Base-by-base conservation (phyloP, 108 stramenopile species). In the Thalassiosira profunda region DNA sequence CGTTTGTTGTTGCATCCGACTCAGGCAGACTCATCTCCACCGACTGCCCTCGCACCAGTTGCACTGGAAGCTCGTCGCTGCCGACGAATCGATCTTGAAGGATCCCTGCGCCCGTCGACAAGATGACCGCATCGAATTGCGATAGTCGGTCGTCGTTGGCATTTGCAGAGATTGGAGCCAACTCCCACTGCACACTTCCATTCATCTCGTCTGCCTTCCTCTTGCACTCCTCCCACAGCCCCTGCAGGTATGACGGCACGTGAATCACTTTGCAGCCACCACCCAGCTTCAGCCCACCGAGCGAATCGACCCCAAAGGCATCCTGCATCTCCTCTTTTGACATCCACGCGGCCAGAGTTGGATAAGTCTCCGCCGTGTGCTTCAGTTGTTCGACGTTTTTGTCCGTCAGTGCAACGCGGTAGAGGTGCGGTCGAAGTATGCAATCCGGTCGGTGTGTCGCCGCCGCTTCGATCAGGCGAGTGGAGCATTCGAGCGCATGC, bases 11-110 rank as follows among this genome's bases (percentile, higher is more conserved):
- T 28, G 67, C 59, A 20, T 14, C 36, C 26, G 58, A 42, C 36
- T 47, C 12, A 23, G 66, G 30, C 18, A 71, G 34, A 30, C 42
- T 30, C 48, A 95, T 78, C 62, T 87, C 86, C 7, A 92, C 70
- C 26, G 94, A 91, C 72, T 95, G 94, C n/a, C 94, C 94, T 20
- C 90, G 78, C 43, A 95, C 89, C 23, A 92, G 68, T 45, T 87
- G 75, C 0, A 87, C 82, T 2, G 94, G 94, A 10, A 75, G 70
- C 12, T 38, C 31, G 26, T 75, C 63, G 8, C 38, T 12, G 23
- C 30, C 17, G 30, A 83, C 10, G 26, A 80, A 30, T 17, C 41
- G 20, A 44, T 80, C 58, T 30, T 74, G 73, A 12, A 92, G 72
- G 23, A 95, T 58, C 12, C 88, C 94, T 21, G 88, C 52, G 25